Conservation (phyloP, 1,284 basidiomycete species). For the Singerocomus rubriflavus region DNA sequence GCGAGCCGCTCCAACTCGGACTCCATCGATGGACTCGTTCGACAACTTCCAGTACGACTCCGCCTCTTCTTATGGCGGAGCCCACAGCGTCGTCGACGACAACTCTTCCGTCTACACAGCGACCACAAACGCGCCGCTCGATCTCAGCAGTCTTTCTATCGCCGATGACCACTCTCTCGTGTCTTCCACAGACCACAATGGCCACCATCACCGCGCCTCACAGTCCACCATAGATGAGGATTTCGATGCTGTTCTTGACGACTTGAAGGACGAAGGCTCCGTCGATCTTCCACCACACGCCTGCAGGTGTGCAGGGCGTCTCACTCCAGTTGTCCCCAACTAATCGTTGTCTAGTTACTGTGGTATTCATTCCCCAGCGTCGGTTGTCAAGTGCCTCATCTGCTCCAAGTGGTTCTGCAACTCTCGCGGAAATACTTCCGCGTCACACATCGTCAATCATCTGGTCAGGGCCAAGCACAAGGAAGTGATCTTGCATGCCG, state of each 20-base stretch:
- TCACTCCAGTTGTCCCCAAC: background rate
- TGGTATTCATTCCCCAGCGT: conserved; percentile 96
- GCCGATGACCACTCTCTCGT: conserved; percentile 48
- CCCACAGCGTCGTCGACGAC: conserved; percentile 74
- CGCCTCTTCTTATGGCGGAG: conserved; percentile 73
- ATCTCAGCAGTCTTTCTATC: conserved; percentile 66
- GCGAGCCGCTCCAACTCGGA: conserved; percentile 17
- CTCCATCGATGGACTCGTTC: conserved; percentile 70
- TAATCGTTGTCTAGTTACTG: conserved; percentile 71
- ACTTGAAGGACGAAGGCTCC: conserved; percentile 81
- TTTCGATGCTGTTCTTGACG: conserved; percentile 83
- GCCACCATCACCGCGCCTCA: conserved; percentile 35
- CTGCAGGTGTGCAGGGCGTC: conserved; percentile 70
- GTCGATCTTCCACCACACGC: conserved; percentile 88
- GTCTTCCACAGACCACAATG: conserved; percentile 40
- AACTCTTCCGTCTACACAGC: conserved; percentile 82
- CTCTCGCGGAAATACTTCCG: conserved; percentile 96
- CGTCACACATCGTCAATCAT: conserved; percentile 99
- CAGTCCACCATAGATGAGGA: conserved; percentile 67
- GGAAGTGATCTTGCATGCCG: conserved; percentile 94
- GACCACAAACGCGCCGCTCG: conserved; percentile 60
- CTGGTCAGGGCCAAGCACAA: conserved; percentile 99
- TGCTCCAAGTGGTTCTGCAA: conserved; percentile 99
- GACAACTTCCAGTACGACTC: conserved; percentile 85
- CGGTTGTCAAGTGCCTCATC: conserved; percentile 94